Evolutionary conservation across 176 grass and related monocot species (phyloP).

Genomic region (Saccharum spontaneum): DNA sequence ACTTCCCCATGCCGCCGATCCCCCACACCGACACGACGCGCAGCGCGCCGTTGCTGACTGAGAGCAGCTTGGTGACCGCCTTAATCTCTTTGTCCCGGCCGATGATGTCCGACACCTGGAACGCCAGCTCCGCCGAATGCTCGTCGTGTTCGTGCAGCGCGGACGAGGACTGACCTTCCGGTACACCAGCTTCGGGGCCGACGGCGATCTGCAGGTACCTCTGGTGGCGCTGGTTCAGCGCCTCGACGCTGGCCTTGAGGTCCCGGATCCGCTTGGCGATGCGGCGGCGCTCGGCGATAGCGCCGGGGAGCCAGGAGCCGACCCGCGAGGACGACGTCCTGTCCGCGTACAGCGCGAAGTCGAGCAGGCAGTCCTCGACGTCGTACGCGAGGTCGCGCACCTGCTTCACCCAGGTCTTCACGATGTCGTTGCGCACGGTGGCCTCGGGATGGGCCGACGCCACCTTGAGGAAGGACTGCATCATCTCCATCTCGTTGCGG

Average conservation of each 20-base stretch:
- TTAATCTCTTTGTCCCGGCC: too few relatives aligned
- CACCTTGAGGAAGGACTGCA: constrained; percentile 29
- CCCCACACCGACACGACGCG: too few relatives aligned
- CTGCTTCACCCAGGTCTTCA: constrained; percentile 38
- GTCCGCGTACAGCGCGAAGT: constrained; percentile 18
- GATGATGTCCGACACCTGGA: too few relatives aligned
- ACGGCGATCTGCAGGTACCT: too few relatives aligned
- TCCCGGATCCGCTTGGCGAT: constrained; percentile 25
- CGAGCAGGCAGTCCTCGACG: constrained; percentile 47
- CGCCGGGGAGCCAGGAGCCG: neutral
- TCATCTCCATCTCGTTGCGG: constrained; percentile 44
- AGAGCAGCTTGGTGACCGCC: too few relatives aligned
- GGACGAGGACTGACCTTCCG: too few relatives aligned
- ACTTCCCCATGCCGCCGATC: too few relatives aligned
- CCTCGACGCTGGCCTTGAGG: constrained; percentile 29
- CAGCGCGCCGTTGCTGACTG: too few relatives aligned
- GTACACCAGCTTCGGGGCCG: too few relatives aligned
- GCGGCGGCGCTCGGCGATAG: constrained; percentile 8
- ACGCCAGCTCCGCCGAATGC: too few relatives aligned
- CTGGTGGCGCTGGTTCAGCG: constrained; percentile 30
- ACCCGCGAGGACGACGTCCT: neutral
- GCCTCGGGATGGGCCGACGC: neutral
- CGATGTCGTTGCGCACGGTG: constrained; percentile 7
- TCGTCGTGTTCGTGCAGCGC: too few relatives aligned
- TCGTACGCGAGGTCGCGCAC: constrained; percentile 43